Base-by-base conservation (phyloP, 805 yeast genomes). In the Wickerhamomyces hampshirensis region DNA sequence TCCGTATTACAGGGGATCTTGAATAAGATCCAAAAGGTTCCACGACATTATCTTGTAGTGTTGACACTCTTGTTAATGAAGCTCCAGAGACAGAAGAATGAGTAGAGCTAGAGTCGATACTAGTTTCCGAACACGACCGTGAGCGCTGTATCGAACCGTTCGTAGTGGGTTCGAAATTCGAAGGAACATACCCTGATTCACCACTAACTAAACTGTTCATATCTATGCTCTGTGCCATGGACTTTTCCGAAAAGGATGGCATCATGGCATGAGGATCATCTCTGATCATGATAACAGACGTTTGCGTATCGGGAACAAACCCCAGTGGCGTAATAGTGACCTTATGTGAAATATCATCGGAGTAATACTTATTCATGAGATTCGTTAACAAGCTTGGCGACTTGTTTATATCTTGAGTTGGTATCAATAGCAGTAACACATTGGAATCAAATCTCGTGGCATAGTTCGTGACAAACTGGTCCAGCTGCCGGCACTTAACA, bases 241-340 rank as follows among this genome's bases (percentile, higher is more conserved):
- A 18, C 15, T 23, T 24, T 6, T 28, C n/a, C n/a, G n/a, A n/a
- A n/a, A n/a, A n/a, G n/a, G n/a, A n/a, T n/a, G n/a, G n/a, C n/a
- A n/a, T n/a, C n/a, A n/a, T n/a, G n/a, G n/a, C n/a, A n/a, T n/a
- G n/a, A n/a, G n/a, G n/a, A n/a, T n/a, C n/a, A n/a, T n/a, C n/a
- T n/a, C n/a, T n/a, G n/a, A 40, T 42, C 31, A 44, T 23, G n/a
- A 44, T 40, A 12, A 44, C 39, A 12, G 44, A 40, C 12, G 39
- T 40, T 31, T 43, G 40, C 13, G 41, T 30, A 23, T 26, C 30
- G 6, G 28, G 17, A 18, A 44, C 38, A 18, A 31, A 19, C 7
- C 48, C 48, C 37, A 44, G 35, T 3, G 48, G 40, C 11, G 48
- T 44, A 18, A 40, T 44, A 2, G 44, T 31, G 6, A 44, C 41